Evolutionary conservation across 164 flowering plant species (phyloP).

Genomic region (Litsea cubeba): DNA sequence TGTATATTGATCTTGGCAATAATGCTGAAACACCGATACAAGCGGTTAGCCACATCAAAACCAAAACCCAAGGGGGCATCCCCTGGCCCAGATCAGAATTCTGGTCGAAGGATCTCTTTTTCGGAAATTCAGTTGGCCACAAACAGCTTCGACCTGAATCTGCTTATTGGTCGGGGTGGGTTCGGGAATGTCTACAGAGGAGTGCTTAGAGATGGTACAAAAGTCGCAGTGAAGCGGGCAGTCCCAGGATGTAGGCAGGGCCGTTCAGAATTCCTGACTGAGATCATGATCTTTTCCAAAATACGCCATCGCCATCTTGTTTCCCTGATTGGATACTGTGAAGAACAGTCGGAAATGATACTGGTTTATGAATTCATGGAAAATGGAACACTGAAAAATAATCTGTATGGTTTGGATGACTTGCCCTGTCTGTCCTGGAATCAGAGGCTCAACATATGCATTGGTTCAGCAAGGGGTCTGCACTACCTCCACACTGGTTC

Average conservation of each 20-base stretch:
- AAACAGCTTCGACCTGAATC: slow-evolving; percentile 8
- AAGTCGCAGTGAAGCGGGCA: background rate
- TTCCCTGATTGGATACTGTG: slow-evolving; percentile 9
- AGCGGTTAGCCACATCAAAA: no score
- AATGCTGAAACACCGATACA: no score
- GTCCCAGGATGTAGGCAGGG: background rate
- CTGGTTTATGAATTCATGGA: slow-evolving; percentile 23
- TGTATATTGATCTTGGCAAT: no score
- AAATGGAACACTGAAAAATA: slow-evolving; percentile 15
- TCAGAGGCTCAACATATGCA: slow-evolving; percentile 27
- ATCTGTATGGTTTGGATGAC: slow-evolving; percentile 19
- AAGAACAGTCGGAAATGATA: slow-evolving; percentile 15
- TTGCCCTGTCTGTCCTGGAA: slow-evolving; percentile 27
- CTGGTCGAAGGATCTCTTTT: slow-evolving; percentile 2
- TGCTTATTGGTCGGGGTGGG: slow-evolving; percentile 1
- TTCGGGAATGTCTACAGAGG: slow-evolving; percentile 2
- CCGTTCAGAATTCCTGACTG: background rate
- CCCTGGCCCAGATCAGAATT: slow-evolving; percentile 34
- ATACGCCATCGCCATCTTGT: slow-evolving; percentile 27
- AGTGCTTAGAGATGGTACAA: background rate
- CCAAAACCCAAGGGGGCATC: slow-evolving; percentile 16
- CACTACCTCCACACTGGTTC: slow-evolving; percentile 31
- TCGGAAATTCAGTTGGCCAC: slow-evolving; percentile 10
- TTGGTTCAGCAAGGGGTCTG: slow-evolving; percentile 27
- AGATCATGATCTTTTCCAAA: background rate